Conservation (phyloP, 108 stramenopile genomes). For the Pseudonitzschia multistriata region DNA sequence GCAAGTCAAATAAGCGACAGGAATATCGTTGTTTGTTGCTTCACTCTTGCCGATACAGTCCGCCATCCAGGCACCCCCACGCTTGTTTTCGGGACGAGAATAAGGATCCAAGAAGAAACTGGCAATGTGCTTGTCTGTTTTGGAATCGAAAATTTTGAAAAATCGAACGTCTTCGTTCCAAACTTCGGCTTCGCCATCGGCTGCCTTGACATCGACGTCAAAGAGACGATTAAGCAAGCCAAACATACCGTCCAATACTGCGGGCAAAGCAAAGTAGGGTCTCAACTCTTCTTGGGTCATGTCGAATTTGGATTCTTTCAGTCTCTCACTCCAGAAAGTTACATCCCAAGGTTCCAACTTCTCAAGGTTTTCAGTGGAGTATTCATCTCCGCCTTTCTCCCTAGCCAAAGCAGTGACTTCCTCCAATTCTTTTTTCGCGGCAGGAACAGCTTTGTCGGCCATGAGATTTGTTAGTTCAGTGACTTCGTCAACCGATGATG, state of each 20-base stretch:
- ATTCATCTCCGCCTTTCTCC: conserved; percentile 77
- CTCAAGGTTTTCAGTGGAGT: conserved; percentile 60
- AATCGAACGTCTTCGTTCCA: conserved; percentile 96
- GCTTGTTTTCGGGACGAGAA: conserved; percentile 94
- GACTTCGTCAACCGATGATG: conserved; percentile 82
- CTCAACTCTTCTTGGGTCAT: conserved; percentile 95
- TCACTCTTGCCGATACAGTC: conserved; percentile 90
- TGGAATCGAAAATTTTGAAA: conserved; percentile 90
- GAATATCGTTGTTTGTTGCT: conserved; percentile 75
- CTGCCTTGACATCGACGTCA: conserved; percentile 78
- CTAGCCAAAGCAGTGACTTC: conserved; percentile 83
- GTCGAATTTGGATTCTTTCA: conserved; percentile 94
- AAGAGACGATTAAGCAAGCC: conserved; percentile 88
- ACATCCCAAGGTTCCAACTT: conserved; percentile 90
- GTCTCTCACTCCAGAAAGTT: conserved; percentile 91
- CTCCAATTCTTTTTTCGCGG: conserved; percentile 85
- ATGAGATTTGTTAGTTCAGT: conserved; percentile 87
- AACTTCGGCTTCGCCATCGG: conserved; percentile 90
- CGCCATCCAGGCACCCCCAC: conserved; percentile 97
- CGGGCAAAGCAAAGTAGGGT: conserved; percentile 94
- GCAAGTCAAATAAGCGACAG: conserved; percentile 98
- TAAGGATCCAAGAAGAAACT: conserved; percentile 97
- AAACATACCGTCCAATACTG: conserved; percentile 94
- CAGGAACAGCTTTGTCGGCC: conserved; percentile 90
- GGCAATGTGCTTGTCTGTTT: conserved; percentile 85